These are phyloP conservation scores for Rhizophagus prolifer DNA, from an alignment of 192 early-diverging fungal species.

Conservation along the genomic window DNA sequence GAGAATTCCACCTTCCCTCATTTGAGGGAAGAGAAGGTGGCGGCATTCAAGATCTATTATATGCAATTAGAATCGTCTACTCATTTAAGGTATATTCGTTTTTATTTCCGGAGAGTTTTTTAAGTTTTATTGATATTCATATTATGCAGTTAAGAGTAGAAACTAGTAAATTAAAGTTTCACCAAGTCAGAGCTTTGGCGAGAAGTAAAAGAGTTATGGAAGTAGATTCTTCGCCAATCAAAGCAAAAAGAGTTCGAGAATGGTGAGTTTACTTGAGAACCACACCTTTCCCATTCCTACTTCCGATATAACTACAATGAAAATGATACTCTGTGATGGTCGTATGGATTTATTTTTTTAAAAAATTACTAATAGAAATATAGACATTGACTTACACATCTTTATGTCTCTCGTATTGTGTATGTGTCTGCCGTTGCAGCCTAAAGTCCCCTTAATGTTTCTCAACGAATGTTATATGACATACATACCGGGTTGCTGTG, in stretches of 20 bases:
- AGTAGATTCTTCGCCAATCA: conserved; percentile 4
- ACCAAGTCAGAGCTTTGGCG: not conserved
- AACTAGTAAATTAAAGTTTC: conserved; percentile 17
- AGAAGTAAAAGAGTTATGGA: conserved; percentile 20
- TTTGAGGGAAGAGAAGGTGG: conserved; percentile 23
- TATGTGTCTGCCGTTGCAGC: not conserved
- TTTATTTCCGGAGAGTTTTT: conserved; percentile 5
- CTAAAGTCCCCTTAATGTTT: not conserved
- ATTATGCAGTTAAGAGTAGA: conserved; percentile 6
- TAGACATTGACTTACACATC: not conserved
- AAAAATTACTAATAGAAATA: not conserved
- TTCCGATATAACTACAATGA: not conserved
- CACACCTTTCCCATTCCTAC: no score
- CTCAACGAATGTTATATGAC: conserved; percentile 10
- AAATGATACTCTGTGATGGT: not conserved
- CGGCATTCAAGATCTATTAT: conserved; percentile 22
- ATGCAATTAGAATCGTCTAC: conserved; percentile 6
- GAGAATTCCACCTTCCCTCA: conserved; percentile 19
- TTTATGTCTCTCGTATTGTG: not conserved
- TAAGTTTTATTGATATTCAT: not conserved
- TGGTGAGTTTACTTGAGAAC: no score
- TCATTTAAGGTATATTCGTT: conserved; percentile 20
- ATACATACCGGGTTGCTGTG: conserved; percentile 6
- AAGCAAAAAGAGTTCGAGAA: not conserved
- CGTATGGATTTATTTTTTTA: not conserved